These are phyloP conservation scores for Madurella mycetomatis DNA, from an alignment of 2,329 filamentous ascomycete species.

Conservation along the genomic window DNA sequence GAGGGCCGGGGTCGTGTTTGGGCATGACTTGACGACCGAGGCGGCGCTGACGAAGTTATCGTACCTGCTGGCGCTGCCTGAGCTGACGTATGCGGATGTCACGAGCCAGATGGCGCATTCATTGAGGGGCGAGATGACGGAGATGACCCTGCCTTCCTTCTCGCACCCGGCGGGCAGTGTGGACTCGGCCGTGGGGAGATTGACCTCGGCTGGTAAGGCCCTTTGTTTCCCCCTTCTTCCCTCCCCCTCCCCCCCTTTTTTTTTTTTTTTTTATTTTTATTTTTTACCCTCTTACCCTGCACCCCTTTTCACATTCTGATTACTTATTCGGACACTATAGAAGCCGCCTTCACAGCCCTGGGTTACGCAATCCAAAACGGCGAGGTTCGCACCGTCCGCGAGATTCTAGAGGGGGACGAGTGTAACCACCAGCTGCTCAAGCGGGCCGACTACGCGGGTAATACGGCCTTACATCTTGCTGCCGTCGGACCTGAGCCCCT, in stretches of 20 bases:
- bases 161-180: slow-evolving; percentile 62
- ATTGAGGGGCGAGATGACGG: slow-evolving; percentile 81
- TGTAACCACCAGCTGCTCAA: slow-evolving; percentile 56
- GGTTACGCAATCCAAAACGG: slow-evolving; percentile 76
- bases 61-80: slow-evolving; percentile 69
- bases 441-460: slow-evolving; percentile 74
- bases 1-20: slow-evolving; percentile 80
- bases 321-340: slow-evolving; percentile 24
- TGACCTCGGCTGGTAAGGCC: slow-evolving; percentile 35
- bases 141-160: slow-evolving; percentile 67
- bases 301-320: too few relatives aligned
- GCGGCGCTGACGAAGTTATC: slow-evolving; percentile 87
- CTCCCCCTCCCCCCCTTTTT: too few relatives aligned
- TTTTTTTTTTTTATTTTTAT: too few relatives aligned
- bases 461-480: slow-evolving; percentile 61
- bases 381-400: slow-evolving; percentile 59
- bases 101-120: slow-evolving; percentile 67
- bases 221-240: not conserved
- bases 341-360: slow-evolving; percentile 67
- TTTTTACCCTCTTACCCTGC: too few relatives aligned
- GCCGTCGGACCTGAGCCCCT: slow-evolving; percentile 49
- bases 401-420: slow-evolving; percentile 64
- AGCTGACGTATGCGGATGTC: slow-evolving; percentile 61
- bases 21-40: slow-evolving; percentile 83
- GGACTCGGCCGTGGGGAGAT: slow-evolving; percentile 38